These are phyloP conservation scores for Furcasterigmium furcatum DNA, from an alignment of 2,329 filamentous ascomycete genomes.

Conservation along the genomic window DNA sequence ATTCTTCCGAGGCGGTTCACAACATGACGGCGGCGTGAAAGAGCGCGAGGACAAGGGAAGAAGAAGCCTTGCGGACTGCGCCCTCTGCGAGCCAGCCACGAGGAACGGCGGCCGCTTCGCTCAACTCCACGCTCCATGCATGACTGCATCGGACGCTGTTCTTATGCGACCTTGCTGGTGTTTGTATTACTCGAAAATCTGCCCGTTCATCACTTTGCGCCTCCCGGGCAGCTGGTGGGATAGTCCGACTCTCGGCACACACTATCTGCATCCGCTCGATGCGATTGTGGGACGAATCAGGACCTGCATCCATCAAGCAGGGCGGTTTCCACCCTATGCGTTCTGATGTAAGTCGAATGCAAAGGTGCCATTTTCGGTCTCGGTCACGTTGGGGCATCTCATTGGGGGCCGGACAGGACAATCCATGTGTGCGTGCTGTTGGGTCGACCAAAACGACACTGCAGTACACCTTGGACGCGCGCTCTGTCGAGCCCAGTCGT, in stretches of 20 bases:
- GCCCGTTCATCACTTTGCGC: too few species aligned
- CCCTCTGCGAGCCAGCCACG: neutral
- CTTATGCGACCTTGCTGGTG: too few species aligned
- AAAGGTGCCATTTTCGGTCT: constrained; percentile 3
- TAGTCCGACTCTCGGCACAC: too few species aligned
- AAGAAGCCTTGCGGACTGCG: neutral
- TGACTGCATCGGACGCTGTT: too few species aligned
- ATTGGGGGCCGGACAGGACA: neutral
- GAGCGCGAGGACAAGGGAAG: neutral
- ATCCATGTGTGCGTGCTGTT: neutral
- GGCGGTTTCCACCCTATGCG: neutral
- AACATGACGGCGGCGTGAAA: neutral
- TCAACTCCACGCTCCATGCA: too few species aligned
- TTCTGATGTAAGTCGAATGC: neutral
- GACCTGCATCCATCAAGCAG: neutral
- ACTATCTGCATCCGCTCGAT: neutral
- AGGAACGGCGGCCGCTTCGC: neutral
- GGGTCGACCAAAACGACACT: too few species aligned
- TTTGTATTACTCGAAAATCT: too few species aligned
- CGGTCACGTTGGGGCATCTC: neutral
- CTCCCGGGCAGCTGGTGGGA: too few species aligned
- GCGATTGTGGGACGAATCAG: constrained; percentile 1
- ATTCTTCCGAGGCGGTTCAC: neutral
- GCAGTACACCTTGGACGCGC: too few species aligned
- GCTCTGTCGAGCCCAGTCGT: too few species aligned